Evolutionary conservation across 202 grass and related monocot genomes (phyloP).

Genomic region (Zizania palustris): DNA sequence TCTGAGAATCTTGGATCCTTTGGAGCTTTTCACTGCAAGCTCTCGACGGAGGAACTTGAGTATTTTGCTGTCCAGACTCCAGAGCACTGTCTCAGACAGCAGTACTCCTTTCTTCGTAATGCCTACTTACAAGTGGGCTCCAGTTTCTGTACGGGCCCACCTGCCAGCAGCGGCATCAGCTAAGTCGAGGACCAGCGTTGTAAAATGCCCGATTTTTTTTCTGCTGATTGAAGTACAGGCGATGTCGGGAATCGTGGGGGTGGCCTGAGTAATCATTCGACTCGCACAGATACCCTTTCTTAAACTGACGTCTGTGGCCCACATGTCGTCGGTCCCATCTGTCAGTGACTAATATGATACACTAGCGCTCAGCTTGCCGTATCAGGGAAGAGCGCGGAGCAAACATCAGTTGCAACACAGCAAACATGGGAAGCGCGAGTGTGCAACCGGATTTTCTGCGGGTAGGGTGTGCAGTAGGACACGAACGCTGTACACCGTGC

Average conservation of each 20-base stretch:
- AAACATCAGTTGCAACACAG: background rate
- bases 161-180: background rate
- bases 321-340: no score
- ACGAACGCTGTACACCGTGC: no score
- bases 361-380: background rate
- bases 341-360: no score
- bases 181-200: background rate
- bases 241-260: background rate
- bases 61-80: background rate
- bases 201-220: conserved; percentile 17
- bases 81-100: background rate
- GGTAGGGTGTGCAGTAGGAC: no score
- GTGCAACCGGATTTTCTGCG: no score
- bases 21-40: no score
- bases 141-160: background rate
- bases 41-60: background rate
- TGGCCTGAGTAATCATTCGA: no score
- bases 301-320: background rate
- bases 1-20: no score
- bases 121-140: background rate
- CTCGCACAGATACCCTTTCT: background rate
- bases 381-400: background rate
- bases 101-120: background rate
- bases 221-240: no score
- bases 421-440: no score